Conservation (phyloP, 768 basidiomycete genomes). For the Austroboletus eburneus region DNA sequence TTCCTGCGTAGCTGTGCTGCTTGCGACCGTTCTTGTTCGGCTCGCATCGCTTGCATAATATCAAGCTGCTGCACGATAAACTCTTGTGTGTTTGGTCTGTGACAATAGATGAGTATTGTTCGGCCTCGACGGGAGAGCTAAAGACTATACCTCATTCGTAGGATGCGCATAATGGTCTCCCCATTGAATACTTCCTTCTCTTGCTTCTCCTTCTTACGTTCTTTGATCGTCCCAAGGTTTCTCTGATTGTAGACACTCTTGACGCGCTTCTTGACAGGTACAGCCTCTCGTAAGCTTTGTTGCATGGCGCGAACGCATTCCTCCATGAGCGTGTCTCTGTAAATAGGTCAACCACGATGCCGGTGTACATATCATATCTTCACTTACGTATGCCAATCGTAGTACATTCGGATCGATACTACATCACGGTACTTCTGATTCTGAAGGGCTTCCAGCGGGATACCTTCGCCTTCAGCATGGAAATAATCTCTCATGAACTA, state of each 20-base stretch:
- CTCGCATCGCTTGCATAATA: slow-evolving; percentile 77
- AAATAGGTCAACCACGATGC: slow-evolving; percentile 6
- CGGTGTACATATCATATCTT: background rate
- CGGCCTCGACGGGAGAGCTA: background rate
- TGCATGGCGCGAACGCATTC: slow-evolving; percentile 97
- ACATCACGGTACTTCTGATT: slow-evolving; percentile 95
- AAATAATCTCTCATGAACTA: slow-evolving; percentile 95
- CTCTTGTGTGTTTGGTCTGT: slow-evolving; percentile 73
- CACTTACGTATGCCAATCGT: slow-evolving; percentile 90
- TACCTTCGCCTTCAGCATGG: slow-evolving; percentile 88
- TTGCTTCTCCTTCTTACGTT: slow-evolving; percentile 85
- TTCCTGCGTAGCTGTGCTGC: slow-evolving; percentile 57
- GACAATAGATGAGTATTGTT: slow-evolving; percentile 2
- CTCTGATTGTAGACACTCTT: slow-evolving; percentile 92
- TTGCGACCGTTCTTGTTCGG: slow-evolving; percentile 73
- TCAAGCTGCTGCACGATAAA: slow-evolving; percentile 86
- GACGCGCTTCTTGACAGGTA: slow-evolving; percentile 79
- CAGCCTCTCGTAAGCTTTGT: slow-evolving; percentile 68
- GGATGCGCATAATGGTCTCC: slow-evolving; percentile 90
- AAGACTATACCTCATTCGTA: slow-evolving; percentile 83
- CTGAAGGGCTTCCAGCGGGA: slow-evolving; percentile 81
- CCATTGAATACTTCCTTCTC: slow-evolving; percentile 72
- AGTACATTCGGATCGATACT: slow-evolving; percentile 86
- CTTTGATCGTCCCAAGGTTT: slow-evolving; percentile 93
- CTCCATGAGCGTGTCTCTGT: slow-evolving; percentile 81